A percentile compares a stretch with the other conserved stretches of the same genome.
Evolutionary conservation across 1,284 basidiomycete species (phyloP).

Genomic region (Flammula alnicola): DNA sequence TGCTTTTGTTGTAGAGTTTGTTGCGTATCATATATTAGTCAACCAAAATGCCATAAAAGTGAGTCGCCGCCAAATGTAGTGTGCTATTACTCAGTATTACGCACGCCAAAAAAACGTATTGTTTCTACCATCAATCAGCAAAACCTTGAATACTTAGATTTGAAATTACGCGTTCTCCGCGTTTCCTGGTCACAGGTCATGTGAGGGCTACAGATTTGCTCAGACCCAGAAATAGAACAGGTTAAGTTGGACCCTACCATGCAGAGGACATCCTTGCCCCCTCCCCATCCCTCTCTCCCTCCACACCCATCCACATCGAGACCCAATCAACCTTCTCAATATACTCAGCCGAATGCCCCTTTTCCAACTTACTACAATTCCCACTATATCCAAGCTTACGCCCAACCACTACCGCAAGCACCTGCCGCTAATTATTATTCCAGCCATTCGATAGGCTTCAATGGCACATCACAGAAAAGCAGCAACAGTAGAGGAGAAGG

Average conservation of each 20-base stretch:
- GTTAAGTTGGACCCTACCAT: neutral
- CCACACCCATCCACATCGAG: neutral
- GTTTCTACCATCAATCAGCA: too few relatives aligned
- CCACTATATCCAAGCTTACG: conserved; percentile 68
- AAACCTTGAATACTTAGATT: too few relatives aligned
- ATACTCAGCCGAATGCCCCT: neutral
- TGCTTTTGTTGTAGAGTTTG: conserved; percentile 22
- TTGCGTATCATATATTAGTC: conserved; percentile 23
- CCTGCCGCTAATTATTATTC: neutral
- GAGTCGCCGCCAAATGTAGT: too few relatives aligned
- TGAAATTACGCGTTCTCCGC: neutral
- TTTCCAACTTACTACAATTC: conserved; percentile 33
- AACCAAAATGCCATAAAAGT: conserved; percentile 19
- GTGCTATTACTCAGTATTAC: too few relatives aligned
- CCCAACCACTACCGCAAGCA: conserved; percentile 35
- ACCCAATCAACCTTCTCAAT: conserved; percentile 1
- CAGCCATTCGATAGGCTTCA: neutral
- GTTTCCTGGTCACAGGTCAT: conserved; percentile 14
- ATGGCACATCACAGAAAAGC: neutral
- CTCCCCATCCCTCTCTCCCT: conserved; percentile 25
- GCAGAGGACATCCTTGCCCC: conserved; percentile 16
- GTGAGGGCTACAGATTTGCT: conserved; percentile 16
- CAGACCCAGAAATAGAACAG: conserved; percentile 15
- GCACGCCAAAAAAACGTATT: too few relatives aligned
- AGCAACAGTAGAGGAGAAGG: neutral